These are phyloP conservation scores for Candida xiaguanensis DNA, from an alignment of 805 yeast genomes.

Conservation along the genomic window DNA sequence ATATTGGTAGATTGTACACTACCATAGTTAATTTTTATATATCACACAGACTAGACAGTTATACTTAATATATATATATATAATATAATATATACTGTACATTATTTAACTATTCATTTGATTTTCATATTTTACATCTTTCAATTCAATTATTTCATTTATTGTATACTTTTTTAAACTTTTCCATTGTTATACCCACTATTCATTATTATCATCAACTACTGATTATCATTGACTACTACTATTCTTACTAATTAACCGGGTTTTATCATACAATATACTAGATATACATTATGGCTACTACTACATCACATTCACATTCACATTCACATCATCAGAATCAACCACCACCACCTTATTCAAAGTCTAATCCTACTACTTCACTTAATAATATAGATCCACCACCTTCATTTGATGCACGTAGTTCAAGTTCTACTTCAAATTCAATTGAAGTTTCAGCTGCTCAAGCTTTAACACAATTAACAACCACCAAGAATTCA, in stretches of 20 bases:
- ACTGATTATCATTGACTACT: not conserved
- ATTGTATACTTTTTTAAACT: too few species aligned
- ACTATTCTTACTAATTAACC: not conserved
- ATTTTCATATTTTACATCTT: too few species aligned
- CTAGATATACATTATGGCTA: too few species aligned
- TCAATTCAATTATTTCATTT: too few species aligned
- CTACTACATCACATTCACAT: not conserved
- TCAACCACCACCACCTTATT: conserved; percentile 7
- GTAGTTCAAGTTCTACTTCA: not conserved
- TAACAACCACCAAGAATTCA: conserved; percentile 16
- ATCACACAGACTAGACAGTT: too few species aligned
- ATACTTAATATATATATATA: too few species aligned
- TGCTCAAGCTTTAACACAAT: conserved; percentile 40
- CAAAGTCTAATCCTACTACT: conserved; percentile 6
- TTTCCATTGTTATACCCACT: too few species aligned
- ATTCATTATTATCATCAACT: not conserved
- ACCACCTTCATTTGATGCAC: not conserved
- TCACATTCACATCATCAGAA: not conserved
- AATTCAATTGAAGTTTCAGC: conserved; percentile 33
- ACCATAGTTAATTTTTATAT: too few species aligned
- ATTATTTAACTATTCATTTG: too few species aligned
- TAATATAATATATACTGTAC: too few species aligned
- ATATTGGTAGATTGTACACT: not conserved
- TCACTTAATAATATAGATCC: not conserved
- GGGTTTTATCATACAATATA: too few species aligned